A percentile compares a stretch with the other conserved stretches of the same genome.
phyloP scores from a whole-genome alignment of 2,329 filamentous ascomycete species.

The Penicillium psychrosexuale region DNA sequence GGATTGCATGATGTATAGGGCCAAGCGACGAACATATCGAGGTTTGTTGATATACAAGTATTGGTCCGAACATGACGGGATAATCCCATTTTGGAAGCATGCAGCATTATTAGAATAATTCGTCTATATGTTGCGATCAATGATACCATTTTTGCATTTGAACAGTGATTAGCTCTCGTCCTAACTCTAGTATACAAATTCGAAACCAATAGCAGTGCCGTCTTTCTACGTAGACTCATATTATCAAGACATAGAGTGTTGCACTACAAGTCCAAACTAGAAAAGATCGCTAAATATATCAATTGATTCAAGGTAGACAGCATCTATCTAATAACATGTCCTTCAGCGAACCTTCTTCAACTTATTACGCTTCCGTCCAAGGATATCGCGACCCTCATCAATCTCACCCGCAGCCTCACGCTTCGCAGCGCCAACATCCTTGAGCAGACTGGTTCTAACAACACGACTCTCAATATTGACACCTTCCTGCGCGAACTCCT shows the following conservation, averaged over 20 bases:
- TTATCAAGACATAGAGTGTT: background rate
- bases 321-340: constrained; percentile 2
- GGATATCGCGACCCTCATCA: constrained; percentile 86
- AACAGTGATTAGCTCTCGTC: background rate
- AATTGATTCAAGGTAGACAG: constrained; percentile 1
- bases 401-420: constrained; percentile 85
- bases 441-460: constrained; percentile 71
- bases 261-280: background rate
- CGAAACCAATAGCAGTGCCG: background rate
- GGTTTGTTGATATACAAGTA: background rate
- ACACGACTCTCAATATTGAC: constrained; percentile 93
- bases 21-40: background rate
- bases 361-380: constrained; percentile 67
- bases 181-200: background rate
- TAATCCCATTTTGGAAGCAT: constrained; percentile 8
- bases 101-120: constrained; percentile 13
- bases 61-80: background rate
- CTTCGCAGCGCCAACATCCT: constrained; percentile 93
- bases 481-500: constrained; percentile 80
- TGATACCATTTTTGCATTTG: constrained; percentile 23
- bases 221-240: no score
- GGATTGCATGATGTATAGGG: background rate
- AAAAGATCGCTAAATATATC: constrained; percentile 12
- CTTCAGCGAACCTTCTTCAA: constrained; percentile 42
- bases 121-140: constrained; percentile 17